A percentile compares a stretch with the other conserved stretches of the same genome.
Evolutionary conservation across 2,329 filamentous ascomycete species (phyloP).

Genomic region (Colletotrichum camelliae): DNA sequence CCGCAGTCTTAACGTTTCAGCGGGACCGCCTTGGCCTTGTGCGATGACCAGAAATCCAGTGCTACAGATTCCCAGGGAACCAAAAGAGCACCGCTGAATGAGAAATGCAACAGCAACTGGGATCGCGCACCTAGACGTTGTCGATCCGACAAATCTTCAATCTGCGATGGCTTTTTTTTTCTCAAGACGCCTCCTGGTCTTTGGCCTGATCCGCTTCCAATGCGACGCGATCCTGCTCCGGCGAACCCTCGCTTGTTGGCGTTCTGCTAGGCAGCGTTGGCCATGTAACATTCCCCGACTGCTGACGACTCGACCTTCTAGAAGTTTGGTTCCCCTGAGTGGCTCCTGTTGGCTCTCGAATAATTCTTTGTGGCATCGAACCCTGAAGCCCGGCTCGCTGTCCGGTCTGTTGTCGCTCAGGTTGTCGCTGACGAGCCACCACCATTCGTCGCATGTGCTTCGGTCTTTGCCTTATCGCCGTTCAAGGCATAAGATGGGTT

Average conservation of each 20-base stretch:
- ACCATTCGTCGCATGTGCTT: background rate
- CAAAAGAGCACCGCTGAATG: background rate
- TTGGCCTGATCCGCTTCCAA: background rate
- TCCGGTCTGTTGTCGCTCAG: background rate
- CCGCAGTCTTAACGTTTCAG: constrained; percentile 13
- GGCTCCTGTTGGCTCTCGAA: background rate
- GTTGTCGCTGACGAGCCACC: background rate
- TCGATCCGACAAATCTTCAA: constrained; percentile 4
- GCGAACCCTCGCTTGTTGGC: background rate
- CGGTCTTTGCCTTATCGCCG: background rate
- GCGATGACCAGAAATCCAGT: background rate
- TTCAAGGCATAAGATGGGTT: background rate
- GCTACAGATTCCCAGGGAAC: background rate
- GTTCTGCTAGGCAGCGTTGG: background rate
- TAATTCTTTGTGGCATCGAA: background rate
- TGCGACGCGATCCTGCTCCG: background rate
- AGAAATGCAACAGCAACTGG: background rate
- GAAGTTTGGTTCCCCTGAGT: background rate
- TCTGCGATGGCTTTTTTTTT: background rate
- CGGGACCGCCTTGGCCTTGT: background rate
- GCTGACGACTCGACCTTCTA: constrained; percentile 7
- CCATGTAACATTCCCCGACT: background rate
- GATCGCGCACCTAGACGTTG: background rate
- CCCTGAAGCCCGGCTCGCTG: background rate
- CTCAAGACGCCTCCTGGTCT: background rate